Conservation (phyloP, 257 asterid genomes). For the Solanum sitiens region DNA sequence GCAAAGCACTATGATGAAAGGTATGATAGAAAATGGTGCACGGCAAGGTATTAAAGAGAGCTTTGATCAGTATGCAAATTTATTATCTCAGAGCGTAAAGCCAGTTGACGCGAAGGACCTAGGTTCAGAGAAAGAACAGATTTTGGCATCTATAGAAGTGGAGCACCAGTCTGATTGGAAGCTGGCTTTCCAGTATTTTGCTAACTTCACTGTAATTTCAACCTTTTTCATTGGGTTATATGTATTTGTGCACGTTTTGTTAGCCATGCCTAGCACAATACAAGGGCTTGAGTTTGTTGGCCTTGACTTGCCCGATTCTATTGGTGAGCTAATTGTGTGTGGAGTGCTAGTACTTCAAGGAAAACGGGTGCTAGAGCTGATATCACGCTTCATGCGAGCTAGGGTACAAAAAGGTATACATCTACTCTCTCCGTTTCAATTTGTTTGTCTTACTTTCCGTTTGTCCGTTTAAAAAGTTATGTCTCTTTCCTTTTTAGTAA, state of each 20-base stretch:
- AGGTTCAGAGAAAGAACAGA: constrained; percentile 83
- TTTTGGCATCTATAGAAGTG: constrained; percentile 72
- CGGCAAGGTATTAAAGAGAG: constrained; percentile 87
- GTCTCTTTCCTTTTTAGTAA: background rate
- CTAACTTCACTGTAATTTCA: constrained; percentile 70
- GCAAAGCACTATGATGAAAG: constrained; percentile 89
- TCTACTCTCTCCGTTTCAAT: background rate
- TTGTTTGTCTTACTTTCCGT: background rate
- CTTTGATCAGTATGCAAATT: constrained; percentile 58
- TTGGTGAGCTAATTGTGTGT: constrained; percentile 82
- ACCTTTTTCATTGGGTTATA: constrained; percentile 53
- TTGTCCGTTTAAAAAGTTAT: background rate
- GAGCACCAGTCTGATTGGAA: constrained; percentile 78
- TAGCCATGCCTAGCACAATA: constrained; percentile 56
- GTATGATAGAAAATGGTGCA: constrained; percentile 95
- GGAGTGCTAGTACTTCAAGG: constrained; percentile 92
- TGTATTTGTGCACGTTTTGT: constrained; percentile 60
- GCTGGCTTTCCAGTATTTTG: constrained; percentile 79
- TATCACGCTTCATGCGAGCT: constrained; percentile 94
- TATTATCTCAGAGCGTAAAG: constrained; percentile 64
- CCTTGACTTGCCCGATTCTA: constrained; percentile 91
- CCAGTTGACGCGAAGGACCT: constrained; percentile 63
- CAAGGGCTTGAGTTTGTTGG: constrained; percentile 98
- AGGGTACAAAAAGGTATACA: constrained; percentile 67
- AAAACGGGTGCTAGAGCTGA: constrained; percentile 60